Base-by-base conservation (phyloP, 352 stramenopile species). In the Phytophthora pistaciae region DNA sequence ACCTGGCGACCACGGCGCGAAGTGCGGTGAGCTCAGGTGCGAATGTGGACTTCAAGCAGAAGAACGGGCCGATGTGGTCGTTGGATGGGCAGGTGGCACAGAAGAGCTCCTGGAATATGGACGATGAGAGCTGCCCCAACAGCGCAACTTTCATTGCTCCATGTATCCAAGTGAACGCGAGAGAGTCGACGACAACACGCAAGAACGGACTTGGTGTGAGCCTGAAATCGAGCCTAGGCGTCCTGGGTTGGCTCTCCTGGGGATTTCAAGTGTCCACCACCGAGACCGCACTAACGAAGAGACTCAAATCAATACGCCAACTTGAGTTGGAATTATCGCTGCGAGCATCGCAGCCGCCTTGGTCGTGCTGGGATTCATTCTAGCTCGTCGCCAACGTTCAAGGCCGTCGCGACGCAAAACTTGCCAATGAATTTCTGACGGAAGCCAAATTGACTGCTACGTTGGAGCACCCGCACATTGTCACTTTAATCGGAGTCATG, bases 91-190 rank as follows among this genome's bases (percentile, higher is more conserved):
- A 65, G 10, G 60, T 80, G 18, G 61, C n/a, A n/a, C n/a, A n/a
- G n/a, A n/a, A n/a, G 5, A n/a, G 25, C 4, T 54, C 56, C 11
- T 74, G 70, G 70, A 4, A 0, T 57, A 60, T 16, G 20, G 46
- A 21, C 60, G 18, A 2, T 80, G 74, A 67, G n/a, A 21, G 25
- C 25, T 27, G 25, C 25, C 1, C n/a, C 3, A 27, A 27, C 25
- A 27, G 44, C 1, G 56, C 72, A 14, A 8, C 53, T 20, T 79
- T 79, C 25, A 54, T 76, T 31, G 49, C 57, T 10, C 67, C 72
- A 1, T 76, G 72, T 31, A 36, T 55, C n/a, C n/a, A 71, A 25
- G 56, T 75, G 25, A 5, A 40, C 16, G 42, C 42, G 14, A 13
- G 13, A 49, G 42, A 0, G n/a, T 54, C 4, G 27, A 8, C 27